These are phyloP conservation scores for Ascochyta viciae-villosae DNA, from an alignment of 2,329 filamentous ascomycete species.

Conservation along the genomic window DNA sequence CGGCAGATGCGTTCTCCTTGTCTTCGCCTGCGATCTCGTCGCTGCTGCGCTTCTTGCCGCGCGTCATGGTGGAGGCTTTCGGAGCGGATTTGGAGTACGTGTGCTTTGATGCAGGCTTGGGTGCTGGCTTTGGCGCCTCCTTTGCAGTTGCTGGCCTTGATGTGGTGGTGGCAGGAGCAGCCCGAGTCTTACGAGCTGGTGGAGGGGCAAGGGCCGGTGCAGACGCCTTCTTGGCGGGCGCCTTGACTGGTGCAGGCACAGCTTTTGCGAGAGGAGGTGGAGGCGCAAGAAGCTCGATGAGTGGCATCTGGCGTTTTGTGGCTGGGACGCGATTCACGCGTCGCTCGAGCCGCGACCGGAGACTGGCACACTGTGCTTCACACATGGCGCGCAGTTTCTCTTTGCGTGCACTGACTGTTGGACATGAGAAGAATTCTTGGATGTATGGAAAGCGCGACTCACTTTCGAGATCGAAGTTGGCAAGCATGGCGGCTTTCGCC, in stretches of 20 bases:
- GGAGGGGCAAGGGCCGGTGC: background rate
- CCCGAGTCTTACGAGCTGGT: conserved; percentile 8
- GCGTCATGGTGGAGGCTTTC: conserved; percentile 10
- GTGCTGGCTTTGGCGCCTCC: conserved; percentile 11
- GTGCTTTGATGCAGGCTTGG: conserved; percentile 14
- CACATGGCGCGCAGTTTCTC: conserved; percentile 89
- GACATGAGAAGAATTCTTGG: conserved; percentile 21
- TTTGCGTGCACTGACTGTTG: conserved; percentile 83
- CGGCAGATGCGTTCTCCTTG: conserved; percentile 37
- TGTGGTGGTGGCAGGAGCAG: conserved; percentile 18
- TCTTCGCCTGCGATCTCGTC: conserved; percentile 36
- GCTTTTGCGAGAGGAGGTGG: conserved; percentile 15
- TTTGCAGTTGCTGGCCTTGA: conserved; percentile 18
- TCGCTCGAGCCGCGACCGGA: conserved; percentile 87
- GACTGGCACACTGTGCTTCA: conserved; percentile 82
- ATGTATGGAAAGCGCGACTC: conserved; percentile 18
- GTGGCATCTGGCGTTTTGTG: conserved; percentile 77
- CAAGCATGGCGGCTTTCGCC: conserved; percentile 41
- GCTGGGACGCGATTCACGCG: conserved; percentile 91
- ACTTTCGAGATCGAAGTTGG: conserved; percentile 46
- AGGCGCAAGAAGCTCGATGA: conserved; percentile 75
- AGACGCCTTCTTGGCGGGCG: conserved; percentile 19
- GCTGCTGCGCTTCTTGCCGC: conserved; percentile 37
- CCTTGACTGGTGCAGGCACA: conserved; percentile 20
- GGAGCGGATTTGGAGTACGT: conserved; percentile 21